These are phyloP conservation scores for Clavispora fructus DNA, from an alignment of 805 yeast genomes.

Conservation along the genomic window DNA sequence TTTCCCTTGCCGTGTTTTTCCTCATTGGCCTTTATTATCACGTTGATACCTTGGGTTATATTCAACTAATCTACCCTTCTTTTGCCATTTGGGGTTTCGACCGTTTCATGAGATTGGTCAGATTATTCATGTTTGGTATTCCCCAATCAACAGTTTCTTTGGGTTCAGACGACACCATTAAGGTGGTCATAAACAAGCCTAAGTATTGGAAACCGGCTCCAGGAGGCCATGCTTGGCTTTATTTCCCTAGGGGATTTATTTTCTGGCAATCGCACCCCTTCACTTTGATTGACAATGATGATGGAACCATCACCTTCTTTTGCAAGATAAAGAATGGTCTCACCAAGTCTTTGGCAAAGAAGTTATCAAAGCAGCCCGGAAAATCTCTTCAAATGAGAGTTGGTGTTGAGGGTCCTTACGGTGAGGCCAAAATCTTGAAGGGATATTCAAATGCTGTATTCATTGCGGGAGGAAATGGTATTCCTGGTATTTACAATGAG, in stretches of 20 bases:
- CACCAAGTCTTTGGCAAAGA: conserved; percentile 26
- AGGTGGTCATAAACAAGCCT: conserved; percentile 45
- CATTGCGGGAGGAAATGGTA: conserved; percentile 72
- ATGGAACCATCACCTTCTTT: conserved; percentile 22
- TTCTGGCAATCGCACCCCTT: conserved; percentile 67
- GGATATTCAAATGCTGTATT: conserved; percentile 51
- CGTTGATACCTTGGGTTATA: conserved; percentile 15
- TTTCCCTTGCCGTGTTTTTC: conserved; percentile 17
- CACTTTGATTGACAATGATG: conserved; percentile 32
- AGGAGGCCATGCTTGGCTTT: conserved; percentile 53
- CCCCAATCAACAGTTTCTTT: conserved; percentile 29
- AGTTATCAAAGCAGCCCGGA: conserved; percentile 24
- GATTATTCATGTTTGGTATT: conserved; percentile 30
- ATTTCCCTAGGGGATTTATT: conserved; percentile 45
- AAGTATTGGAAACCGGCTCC: conserved; percentile 45
- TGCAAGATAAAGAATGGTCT: conserved; percentile 35
- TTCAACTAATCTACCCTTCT: conserved; percentile 39
- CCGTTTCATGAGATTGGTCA: conserved; percentile 28
- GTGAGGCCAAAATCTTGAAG: conserved; percentile 44
- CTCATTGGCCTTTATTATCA: conserved; percentile 18
- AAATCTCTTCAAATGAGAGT: conserved; percentile 24
- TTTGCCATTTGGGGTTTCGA: conserved; percentile 60
- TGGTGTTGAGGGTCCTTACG: conserved; percentile 66
- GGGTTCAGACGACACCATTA: conserved; percentile 41
- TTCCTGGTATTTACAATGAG: conserved; percentile 51